These are phyloP conservation scores for Backusella tuberculispora DNA, from an alignment of 192 early-diverging fungal species.

Conservation along the genomic window DNA sequence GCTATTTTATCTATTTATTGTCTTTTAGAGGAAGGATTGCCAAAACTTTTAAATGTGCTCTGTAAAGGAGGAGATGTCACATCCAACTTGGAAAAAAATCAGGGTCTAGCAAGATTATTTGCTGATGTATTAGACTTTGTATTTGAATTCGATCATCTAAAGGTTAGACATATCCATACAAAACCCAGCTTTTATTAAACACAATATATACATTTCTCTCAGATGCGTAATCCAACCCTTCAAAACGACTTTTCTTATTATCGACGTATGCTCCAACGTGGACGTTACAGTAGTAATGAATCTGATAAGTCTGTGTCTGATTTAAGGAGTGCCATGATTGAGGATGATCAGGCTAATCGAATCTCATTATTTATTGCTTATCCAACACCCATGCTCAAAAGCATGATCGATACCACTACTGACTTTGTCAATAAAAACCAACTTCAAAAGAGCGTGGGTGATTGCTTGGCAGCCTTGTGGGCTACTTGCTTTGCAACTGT, in stretches of 20 bases:
- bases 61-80: conserved; percentile 64
- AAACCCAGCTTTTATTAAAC: not conserved
- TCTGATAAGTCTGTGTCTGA: conserved; percentile 39
- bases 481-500: conserved; percentile 81
- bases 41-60: conserved; percentile 67
- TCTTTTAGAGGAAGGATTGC: conserved; percentile 60
- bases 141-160: conserved; percentile 91
- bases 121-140: conserved; percentile 88
- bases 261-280: conserved; percentile 84
- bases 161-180: conserved; percentile 54
- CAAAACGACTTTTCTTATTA: conserved; percentile 99
- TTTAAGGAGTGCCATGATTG: conserved; percentile 65
- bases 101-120: conserved; percentile 80
- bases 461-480: conserved; percentile 76
- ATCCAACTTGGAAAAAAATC: conserved; percentile 71
- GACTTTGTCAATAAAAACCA: conserved; percentile 60
- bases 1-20: not conserved
- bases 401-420: conserved; percentile 80
- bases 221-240: conserved; percentile 51
- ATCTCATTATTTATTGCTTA: conserved; percentile 98
- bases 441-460: conserved; percentile 59
- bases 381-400: conserved; percentile 90
- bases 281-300: conserved; percentile 41
- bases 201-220: not conserved
- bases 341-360: conserved; percentile 87